Conservation (phyloP, 192 early-diverging fungal genomes). For the Phlyctochytrium arcticum region DNA sequence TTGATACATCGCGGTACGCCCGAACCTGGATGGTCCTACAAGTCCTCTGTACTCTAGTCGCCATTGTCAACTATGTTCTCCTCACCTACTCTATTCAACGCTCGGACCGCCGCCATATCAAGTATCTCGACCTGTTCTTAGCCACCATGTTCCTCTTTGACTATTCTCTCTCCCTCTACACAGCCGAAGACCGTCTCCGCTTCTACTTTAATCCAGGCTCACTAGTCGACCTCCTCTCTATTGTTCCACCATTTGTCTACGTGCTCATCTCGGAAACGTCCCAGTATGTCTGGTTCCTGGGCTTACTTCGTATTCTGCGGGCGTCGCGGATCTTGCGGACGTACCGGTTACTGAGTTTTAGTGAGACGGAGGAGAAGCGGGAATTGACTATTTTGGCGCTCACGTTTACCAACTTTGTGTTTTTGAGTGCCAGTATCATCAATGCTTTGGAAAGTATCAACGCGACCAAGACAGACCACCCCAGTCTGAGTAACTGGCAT, state of each 20-base stretch:
- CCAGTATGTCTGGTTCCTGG: constrained; percentile 52
- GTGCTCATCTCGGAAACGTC: constrained; percentile 38
- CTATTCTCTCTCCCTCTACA: constrained; percentile 47
- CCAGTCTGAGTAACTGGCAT: constrained; percentile 44
- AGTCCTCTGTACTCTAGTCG: constrained; percentile 39
- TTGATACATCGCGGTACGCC: constrained; percentile 31
- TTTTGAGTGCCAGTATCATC: constrained; percentile 49
- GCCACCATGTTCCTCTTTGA: constrained; percentile 45
- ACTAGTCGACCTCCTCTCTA: constrained; percentile 48
- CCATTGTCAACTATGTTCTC: constrained; percentile 52
- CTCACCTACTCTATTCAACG: constrained; percentile 41
- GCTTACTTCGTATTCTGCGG: constrained; percentile 48
- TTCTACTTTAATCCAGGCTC: constrained; percentile 48
- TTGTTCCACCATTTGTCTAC: constrained; percentile 53
- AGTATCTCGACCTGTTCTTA: constrained; percentile 42
- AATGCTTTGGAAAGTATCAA: constrained; percentile 49
- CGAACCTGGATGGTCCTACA: constrained; percentile 55
- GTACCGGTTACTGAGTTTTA: constrained; percentile 46
- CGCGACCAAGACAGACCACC: neutral
- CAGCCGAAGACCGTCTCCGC: constrained; percentile 47
- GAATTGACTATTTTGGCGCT: constrained; percentile 46
- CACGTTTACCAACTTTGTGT: constrained; percentile 52
- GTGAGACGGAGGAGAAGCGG: constrained; percentile 48
- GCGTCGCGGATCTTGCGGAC: constrained; percentile 48
- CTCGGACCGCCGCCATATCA: constrained; percentile 35